Base-by-base conservation (phyloP, 192 early-diverging fungal genomes). In the Podila epicladia region DNA sequence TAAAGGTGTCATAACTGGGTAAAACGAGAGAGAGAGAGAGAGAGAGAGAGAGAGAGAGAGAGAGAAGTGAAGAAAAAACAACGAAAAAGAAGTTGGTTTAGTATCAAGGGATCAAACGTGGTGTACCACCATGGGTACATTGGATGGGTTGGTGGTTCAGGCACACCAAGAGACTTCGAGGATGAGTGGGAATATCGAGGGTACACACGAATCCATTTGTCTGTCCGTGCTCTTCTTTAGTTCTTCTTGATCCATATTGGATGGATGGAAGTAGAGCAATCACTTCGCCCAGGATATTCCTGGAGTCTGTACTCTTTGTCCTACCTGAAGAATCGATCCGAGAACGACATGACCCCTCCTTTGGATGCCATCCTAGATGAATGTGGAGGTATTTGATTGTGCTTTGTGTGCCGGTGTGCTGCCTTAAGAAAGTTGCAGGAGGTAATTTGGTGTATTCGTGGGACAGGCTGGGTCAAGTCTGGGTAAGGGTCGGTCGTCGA, bases 311-410 rank as follows among this genome's bases (percentile, higher is more conserved):
- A 15, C 17, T 62, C 6, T 26, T 65, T 70, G 62, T 67, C 58
- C 63, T 79, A 79, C 76, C 76, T 79, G 32, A 79, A 72, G 69
- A 79, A 79, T 33, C 70, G 32, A 65, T 79, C 76, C 31, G 70
- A 72, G 65, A 79, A 72, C 51, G 76, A 79, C 65, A 72, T 58
- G 37, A 38, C 67, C 17, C 75, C 59, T 58, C 70, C 70, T 38
- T 22, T 49, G 11, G 61, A 55, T 7, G 59, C 59, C 70, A 79
- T 72, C 17, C 11, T 45, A 17, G 64, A 13, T 31, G 29, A 32
- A 11, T 61, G 3, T 55, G 53, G 24, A 26, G 24, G 24, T 22
- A 9, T 24, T 17, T 6, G 20, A 8, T 29, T 61, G 28, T 15
- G 8, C 35, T n/a, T 3, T 61, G 28, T 45, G 8, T 58, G 9